These are phyloP conservation scores for Plenodomus biglobosus DNA, from an alignment of 2,329 filamentous ascomycete species.

Conservation along the genomic window DNA sequence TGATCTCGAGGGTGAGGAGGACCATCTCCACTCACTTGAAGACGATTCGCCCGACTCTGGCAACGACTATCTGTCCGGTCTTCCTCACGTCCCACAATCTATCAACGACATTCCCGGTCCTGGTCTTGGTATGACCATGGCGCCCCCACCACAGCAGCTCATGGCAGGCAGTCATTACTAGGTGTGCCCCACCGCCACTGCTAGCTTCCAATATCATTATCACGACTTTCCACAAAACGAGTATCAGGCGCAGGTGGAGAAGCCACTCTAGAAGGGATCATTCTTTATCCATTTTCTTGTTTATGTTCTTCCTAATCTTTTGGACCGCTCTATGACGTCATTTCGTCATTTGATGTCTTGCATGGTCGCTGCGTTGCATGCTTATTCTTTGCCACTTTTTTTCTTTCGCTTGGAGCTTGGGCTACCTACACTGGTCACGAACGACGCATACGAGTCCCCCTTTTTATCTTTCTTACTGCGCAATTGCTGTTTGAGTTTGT, in stretches of 20 bases:
- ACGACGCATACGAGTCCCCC: slow-evolving; percentile 22
- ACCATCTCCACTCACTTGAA: slow-evolving; percentile 77
- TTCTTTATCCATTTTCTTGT: slow-evolving; percentile 19
- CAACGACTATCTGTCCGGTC: slow-evolving; percentile 55
- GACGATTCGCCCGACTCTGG: slow-evolving; percentile 75
- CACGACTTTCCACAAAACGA: slow-evolving; percentile 29
- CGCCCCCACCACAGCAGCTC: slow-evolving; percentile 48
- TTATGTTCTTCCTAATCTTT: slow-evolving; percentile 23
- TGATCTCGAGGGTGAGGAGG: slow-evolving; percentile 85
- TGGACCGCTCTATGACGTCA: slow-evolving; percentile 31
- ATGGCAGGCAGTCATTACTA: slow-evolving; percentile 50
- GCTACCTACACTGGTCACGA: slow-evolving; percentile 1
- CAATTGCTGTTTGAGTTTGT: not conserved
- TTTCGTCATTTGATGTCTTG: slow-evolving; percentile 16
- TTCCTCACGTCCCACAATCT: slow-evolving; percentile 34
- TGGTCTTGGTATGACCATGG: slow-evolving; percentile 42
- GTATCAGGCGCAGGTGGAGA: slow-evolving; percentile 28
- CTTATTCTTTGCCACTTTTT: slow-evolving; percentile 12
- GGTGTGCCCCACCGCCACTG: slow-evolving; percentile 14
- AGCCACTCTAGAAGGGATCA: slow-evolving; percentile 18
- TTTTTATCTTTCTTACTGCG: slow-evolving; percentile 4
- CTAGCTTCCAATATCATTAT: slow-evolving; percentile 10
- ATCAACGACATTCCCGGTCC: slow-evolving; percentile 43
- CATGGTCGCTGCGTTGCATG: slow-evolving; percentile 29
- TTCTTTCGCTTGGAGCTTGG: slow-evolving; percentile 11